Base-by-base conservation (phyloP, 1,139 yeast species). In the Zygoascus hellenicus region DNA sequence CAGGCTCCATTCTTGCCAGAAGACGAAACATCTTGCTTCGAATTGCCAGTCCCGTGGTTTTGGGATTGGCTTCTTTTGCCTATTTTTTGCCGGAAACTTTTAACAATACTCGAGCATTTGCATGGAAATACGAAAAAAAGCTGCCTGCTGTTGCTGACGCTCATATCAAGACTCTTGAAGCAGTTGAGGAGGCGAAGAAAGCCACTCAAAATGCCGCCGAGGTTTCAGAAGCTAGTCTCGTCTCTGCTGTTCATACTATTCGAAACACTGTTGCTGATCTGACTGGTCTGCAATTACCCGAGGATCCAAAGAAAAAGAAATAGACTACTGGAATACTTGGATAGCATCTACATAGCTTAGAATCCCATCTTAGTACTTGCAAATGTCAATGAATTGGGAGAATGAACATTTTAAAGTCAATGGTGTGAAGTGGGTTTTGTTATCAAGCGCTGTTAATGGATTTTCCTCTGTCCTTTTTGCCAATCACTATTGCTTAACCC, bases 1-100 rank as follows among this genome's bases (percentile, higher is more conserved):
- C 94, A 3, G 97, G 97, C 46, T 78, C 87, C 28, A 81, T 92
- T 43, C 63, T 85, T 45, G 80, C 95, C 2, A 87, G 96, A 61
- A 81, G 81, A 58, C 76, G 87, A 52, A 78, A 80, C 42, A 51
- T 83, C 11, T 47, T 83, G 3, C 64, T 86, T 13, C 80, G 83
- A 58, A 68, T 76, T 3, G 54, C 78, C 0, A 72, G 80, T 10
- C 97, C 97, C 2, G 51, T 83, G 2, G 66, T 74, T 0, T 74
- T 85, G 45, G 96, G 95, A 13, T 56, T 78, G 15, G 76, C 75
- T 10, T 82, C 95, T 1, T 87, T 89, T 68, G 77, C 74, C 51
- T 77, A 80, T 65, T 82, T 84, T 55, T 73, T 90, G 58, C 98
- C 98, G 22, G 68, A 74, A 40, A 89, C 98, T 0, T 87, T 78